Evolutionary conservation across 2,329 filamentous ascomycete genomes (phyloP), one percentile per base, ranked within the genome.

Genomic region (Dothidotthia symphoricarpi): DNA sequence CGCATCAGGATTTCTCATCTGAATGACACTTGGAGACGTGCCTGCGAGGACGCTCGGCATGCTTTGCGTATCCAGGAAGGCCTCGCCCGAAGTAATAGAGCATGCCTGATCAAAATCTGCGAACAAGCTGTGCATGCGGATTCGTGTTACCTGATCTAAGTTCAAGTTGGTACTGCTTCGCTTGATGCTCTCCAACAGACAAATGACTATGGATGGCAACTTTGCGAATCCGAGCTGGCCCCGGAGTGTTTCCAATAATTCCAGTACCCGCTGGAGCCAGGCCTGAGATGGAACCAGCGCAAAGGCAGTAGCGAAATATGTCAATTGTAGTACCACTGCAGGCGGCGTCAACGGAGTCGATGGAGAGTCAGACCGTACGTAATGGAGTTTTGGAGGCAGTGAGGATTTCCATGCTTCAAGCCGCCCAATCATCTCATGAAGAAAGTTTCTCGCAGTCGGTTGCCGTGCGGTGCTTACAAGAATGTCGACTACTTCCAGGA

Each of bases 371-470:
- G 45, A 39, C 6, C 45, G 44, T 9, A 61, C 44, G 22, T 59
- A 53, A 25, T 53, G 42, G 27, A 61, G 51, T 10, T 48, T 54
- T 10, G 45, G 32, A 16, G 58, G 53, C 24, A 62, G 42, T 5
- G 51, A 47, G 3, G 53, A 38, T 34, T 57, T 72, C 66, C 54
- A 73, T 57, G 41, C 67, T 62, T 41, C 54, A 6, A 70, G 45
- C 4, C 55, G 55, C 16, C 64, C 64, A 35, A 68, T 63, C 26
- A 63, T 61, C 27, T 64, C 66, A 12, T 66, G 44, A 19, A 64
- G 57, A 16, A 55, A 57, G 11, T 53, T 53, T 11, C 36, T 54
- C 43, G 45, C 35, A 48, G 40, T 36, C 31, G 51, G 32, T 36
- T 53, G 26, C 22, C 30, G 39, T 16, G 35, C 32, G 11, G 43